Conservation (phyloP, 1,139 yeast genomes). For the Nakaseomyces bracarensis region DNA sequence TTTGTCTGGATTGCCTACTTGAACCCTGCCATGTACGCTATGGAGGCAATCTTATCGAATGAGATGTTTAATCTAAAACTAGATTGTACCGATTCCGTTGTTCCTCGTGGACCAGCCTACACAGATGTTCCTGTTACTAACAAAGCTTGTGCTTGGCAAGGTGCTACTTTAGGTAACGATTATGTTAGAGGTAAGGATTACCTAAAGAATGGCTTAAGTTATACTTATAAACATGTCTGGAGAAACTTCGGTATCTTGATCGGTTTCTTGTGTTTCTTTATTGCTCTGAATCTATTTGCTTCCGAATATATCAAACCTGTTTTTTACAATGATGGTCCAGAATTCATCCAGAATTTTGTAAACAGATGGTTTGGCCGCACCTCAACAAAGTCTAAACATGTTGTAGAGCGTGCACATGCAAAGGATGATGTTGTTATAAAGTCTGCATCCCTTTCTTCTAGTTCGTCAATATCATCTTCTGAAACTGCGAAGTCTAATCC, state of each 20-base stretch:
- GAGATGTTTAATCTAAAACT: slow-evolving; percentile 38
- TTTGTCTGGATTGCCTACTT: slow-evolving; percentile 50
- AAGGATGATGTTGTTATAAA: slow-evolving; percentile 6
- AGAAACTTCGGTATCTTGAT: slow-evolving; percentile 39
- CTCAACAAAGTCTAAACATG: not conserved
- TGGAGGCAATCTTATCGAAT: slow-evolving; percentile 42
- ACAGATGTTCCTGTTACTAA: slow-evolving; percentile 30
- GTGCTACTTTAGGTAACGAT: slow-evolving; percentile 25
- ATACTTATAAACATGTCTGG: slow-evolving; percentile 37
- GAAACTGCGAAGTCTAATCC: slow-evolving; percentile 29
- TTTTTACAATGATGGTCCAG: slow-evolving; percentile 22
- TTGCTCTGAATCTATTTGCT: slow-evolving; percentile 28
- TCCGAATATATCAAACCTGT: slow-evolving; percentile 32
- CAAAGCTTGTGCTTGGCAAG: slow-evolving; percentile 37
- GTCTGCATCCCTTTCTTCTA: slow-evolving; percentile 10
- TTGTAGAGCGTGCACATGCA: not conserved
- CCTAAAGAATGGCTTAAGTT: slow-evolving; percentile 30
- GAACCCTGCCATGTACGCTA: slow-evolving; percentile 44
- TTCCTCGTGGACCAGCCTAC: slow-evolving; percentile 39
- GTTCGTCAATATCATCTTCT: slow-evolving; percentile 12
- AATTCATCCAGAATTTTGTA: slow-evolving; percentile 9
- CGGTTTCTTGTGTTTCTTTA: slow-evolving; percentile 32
- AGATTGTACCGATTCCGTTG: slow-evolving; percentile 33
- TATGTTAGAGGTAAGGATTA: slow-evolving; percentile 32
- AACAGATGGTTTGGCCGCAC: slow-evolving; percentile 3